These are phyloP conservation scores for Pilobolus umbonatus DNA, from an alignment of 192 early-diverging fungal species.

Conservation along the genomic window DNA sequence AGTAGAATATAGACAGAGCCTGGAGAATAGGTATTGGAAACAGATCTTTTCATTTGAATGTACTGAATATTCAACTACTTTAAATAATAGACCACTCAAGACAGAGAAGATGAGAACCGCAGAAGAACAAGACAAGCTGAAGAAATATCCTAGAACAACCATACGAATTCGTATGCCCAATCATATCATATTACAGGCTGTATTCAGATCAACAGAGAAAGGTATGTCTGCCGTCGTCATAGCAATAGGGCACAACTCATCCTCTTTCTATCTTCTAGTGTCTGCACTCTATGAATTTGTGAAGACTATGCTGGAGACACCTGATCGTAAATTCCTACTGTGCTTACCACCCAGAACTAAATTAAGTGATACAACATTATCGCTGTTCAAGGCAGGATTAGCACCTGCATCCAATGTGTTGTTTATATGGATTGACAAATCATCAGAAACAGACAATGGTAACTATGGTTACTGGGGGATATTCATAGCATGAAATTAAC, in stretches of 20 bases:
- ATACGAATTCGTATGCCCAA: slow-evolving; percentile 88
- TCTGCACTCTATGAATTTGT: slow-evolving; percentile 34
- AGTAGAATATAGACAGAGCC: slow-evolving; percentile 42
- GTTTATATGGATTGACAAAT: slow-evolving; percentile 42
- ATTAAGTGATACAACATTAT: slow-evolving; percentile 37
- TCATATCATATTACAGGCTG: slow-evolving; percentile 64
- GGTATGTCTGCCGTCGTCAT: slow-evolving; percentile 26
- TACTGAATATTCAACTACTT: not conserved
- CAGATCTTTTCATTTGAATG: not conserved
- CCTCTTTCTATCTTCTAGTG: slow-evolving; percentile 13
- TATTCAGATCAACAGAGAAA: slow-evolving; percentile 64
- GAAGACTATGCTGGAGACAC: slow-evolving; percentile 25
- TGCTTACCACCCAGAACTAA: slow-evolving; percentile 48
- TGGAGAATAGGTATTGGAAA: slow-evolving; percentile 53
- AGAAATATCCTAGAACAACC: slow-evolving; percentile 70
- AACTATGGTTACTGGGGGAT: not conserved
- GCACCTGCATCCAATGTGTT: slow-evolving; percentile 52
- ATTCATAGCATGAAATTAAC: not conserved
- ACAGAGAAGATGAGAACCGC: slow-evolving; percentile 72
- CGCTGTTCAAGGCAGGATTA: slow-evolving; percentile 46
- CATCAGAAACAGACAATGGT: not conserved
- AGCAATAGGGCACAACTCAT: not conserved
- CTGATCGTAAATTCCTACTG: slow-evolving; percentile 35
- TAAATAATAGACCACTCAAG: slow-evolving; percentile 56
- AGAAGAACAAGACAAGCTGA: slow-evolving; percentile 53